Evolutionary conservation across 2,329 filamentous ascomycete species (phyloP), one percentile per base, ranked within the genome.

Genomic region (Exophiala alcalophila): DNA sequence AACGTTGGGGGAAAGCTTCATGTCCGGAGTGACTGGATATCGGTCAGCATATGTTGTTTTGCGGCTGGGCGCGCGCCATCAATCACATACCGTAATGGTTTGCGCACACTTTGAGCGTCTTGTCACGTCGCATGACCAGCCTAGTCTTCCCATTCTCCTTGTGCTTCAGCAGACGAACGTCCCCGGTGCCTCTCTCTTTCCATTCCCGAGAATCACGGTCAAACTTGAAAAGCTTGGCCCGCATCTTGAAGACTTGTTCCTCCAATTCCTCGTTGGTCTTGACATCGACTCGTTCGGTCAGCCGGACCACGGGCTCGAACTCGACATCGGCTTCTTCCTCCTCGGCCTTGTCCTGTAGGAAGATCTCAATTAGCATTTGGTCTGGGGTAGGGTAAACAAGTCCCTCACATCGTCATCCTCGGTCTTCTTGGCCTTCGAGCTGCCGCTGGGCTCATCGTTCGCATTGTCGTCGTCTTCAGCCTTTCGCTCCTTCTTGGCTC

Each of bases 101-200:
- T 65, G 92, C 92, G 83, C 92, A 98, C 71, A 98, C 92, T 80
- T 98, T 98, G 74, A 97, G 82, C 50, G 92, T 98, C 87, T 97
- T 97, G 77, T 98, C 92, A 66, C 92, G 81, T 68, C 92, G 86
- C 92, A 98, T 98, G 59, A 98, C 92, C 61, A 98, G 76, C 60
- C 92, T 83, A 47, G 90, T 95, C 84, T 97, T 97, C 71, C 85
- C 82, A 68, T 95, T 96, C 76, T 96, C 90, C 80, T 89, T 92
- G 78, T 98, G 92, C 83, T 96, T 97, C 65, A 98, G 77, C 69
- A 98, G 78, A 63, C 91, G 82, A 54, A 97, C 90, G 61, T 97
- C 91, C 60, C 92, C 92, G 55, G 92, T 97, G 55, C 92, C 92
- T 65, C 92, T 85, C 81, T 98, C 92, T 79, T 97, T 98, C 92